Base-by-base conservation (phyloP, 2,329 filamentous ascomycete genomes). In the Beauveria rudraprayagi region DNA sequence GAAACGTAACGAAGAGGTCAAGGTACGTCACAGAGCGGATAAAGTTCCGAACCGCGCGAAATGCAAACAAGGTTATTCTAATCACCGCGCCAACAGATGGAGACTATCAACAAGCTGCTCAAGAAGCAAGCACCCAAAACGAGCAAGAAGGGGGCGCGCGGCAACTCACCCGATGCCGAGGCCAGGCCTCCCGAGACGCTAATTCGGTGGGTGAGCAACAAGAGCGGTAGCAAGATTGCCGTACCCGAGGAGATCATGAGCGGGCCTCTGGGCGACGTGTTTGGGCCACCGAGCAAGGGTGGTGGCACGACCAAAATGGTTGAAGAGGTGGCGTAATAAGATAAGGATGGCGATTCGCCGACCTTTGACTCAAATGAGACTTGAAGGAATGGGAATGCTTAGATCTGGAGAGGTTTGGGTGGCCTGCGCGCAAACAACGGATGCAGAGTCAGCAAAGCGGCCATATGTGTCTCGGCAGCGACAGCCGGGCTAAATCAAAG, bases 41-140 rank as follows among this genome's bases (percentile, higher is more conserved):
- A 26, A 2, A 11, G 26, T n/a, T 10, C 16, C 5, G 17, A 51
- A 37, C 11, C 34, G 14, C 34, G 34, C 34, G 34, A 37, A 37
- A 37, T 37, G 34, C 34, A 37, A 26, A 28, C 37, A 48, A 22
- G 17, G 5, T 1, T 5, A 14, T 44, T 26, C 46, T 52, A 44
- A 51, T 26, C 26, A 52, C 5, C 19, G 16, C 24, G 24, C 9
- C n/a, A 48, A 54, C 66, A 92, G 89, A 90, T 91, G 83, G 90
- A 93, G 78, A 94, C 90, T 0, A 93, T 94, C 81, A 92, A 94
- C 78, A 92, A 92, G 69, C 84, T 94, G 2, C 84, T 94, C 57
- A 92, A 92, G 74, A 92, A 92, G 71, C 90, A 92, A 71, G 89
- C 90, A 1, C 87, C 90, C 26, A 92, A 93, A 73, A 84, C 84